Percentiles rank a stretch among this genome's conserved stretches.
These are phyloP conservation scores for Gloeophyllum trabeum DNA, from an alignment of 768 basidiomycete genomes.

Conservation along the genomic window DNA sequence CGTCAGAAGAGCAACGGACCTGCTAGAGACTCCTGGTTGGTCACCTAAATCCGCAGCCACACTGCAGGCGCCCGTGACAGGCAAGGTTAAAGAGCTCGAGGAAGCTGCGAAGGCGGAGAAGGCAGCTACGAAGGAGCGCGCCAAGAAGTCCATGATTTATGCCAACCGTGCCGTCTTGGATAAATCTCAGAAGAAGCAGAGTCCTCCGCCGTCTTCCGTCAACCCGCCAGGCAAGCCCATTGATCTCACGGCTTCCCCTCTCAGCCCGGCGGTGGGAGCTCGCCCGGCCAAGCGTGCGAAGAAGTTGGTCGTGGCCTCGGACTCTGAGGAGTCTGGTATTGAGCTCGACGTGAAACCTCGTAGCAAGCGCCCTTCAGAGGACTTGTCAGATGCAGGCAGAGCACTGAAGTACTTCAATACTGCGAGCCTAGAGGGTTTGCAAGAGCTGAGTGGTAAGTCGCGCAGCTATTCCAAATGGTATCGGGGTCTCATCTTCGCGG, in stretches of 20 bases:
- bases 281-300: slow-evolving; percentile 39
- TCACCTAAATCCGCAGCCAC: slow-evolving; percentile 17
- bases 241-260: slow-evolving; percentile 26
- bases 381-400: slow-evolving; percentile 30
- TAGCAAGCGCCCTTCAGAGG: slow-evolving; percentile 20
- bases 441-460: slow-evolving; percentile 62
- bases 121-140: slow-evolving; percentile 59
- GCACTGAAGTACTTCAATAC: slow-evolving; percentile 64
- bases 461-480: not conserved
- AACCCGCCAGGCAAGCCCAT: slow-evolving; percentile 27
- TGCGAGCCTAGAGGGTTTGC: slow-evolving; percentile 47
- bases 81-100: slow-evolving; percentile 62
- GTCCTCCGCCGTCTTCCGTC: slow-evolving; percentile 26
- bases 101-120: slow-evolving; percentile 61
- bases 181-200: no score
- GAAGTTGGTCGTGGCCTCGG: slow-evolving; percentile 55
- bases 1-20: slow-evolving; percentile 42
- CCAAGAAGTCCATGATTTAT: slow-evolving; percentile 77
- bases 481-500: slow-evolving; percentile 3
- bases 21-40: slow-evolving; percentile 52
- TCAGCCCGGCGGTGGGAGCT: slow-evolving; percentile 26
- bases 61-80: slow-evolving; percentile 26
- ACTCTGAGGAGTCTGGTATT: slow-evolving; percentile 48
- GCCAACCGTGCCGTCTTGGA: slow-evolving; percentile 48
- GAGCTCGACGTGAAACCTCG: slow-evolving; percentile 28